Evolutionary conservation across 176 grass and related monocot genomes (phyloP).

Genomic region (Cenchrus fungigraminus): DNA sequence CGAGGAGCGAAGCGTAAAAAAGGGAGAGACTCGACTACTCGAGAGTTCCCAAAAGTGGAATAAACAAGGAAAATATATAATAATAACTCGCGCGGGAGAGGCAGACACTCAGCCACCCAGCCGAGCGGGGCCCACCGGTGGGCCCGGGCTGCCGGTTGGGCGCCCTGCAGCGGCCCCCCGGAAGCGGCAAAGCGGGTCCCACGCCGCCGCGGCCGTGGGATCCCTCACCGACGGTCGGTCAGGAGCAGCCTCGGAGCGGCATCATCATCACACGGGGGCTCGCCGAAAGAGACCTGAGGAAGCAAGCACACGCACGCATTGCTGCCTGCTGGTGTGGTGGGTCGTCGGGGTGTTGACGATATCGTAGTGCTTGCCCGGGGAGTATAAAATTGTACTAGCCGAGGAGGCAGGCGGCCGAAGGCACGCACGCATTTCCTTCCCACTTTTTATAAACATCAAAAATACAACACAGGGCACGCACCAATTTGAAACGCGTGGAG

Average conservation of each 20-base stretch:
- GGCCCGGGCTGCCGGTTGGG: slow-evolving; percentile 58
- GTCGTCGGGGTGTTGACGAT: neutral
- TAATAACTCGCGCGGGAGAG: slow-evolving; percentile 1
- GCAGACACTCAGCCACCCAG: slow-evolving; percentile 1
- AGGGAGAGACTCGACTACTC: neutral
- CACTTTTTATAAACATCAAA: neutral
- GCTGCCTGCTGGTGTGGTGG: neutral
- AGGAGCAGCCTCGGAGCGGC: no score
- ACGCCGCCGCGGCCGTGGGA: slow-evolving; percentile 35
- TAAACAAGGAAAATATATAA: neutral
- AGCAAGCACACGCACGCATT: neutral
- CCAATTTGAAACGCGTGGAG: neutral
- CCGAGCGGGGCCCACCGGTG: slow-evolving; percentile 26
- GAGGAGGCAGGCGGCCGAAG: neutral
- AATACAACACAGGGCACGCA: neutral
- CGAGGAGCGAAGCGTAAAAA: neutral
- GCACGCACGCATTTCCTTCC: neutral
- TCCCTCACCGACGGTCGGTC: neutral
- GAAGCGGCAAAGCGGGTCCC: slow-evolving; percentile 16
- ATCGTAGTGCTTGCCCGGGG: neutral
- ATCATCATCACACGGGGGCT: neutral
- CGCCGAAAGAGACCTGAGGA: neutral
- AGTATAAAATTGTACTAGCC: neutral
- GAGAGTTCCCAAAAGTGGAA: slow-evolving; percentile 31
- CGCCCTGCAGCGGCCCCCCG: slow-evolving; percentile 45